Conservation (phyloP, 2,329 filamentous ascomycete species). For the Meredithiella fracta region DNA sequence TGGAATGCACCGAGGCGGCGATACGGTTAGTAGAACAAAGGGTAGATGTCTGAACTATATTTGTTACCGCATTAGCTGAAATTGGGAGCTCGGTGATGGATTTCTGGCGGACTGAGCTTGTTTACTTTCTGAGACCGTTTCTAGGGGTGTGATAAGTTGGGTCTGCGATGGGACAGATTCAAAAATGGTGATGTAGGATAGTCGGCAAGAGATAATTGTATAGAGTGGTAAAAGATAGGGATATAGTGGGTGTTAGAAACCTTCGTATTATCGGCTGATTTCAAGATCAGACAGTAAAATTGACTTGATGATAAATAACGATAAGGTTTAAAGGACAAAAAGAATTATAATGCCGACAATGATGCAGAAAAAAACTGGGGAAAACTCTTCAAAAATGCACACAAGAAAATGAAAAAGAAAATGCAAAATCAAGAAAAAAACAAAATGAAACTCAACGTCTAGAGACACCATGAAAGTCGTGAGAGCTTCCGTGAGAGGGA, state of each 20-base stretch:
- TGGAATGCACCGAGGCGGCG: background rate
- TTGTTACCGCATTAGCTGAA: background rate
- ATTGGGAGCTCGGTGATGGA: background rate
- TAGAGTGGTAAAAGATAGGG: background rate
- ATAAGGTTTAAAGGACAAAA: background rate
- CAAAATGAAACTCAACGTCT: constrained; percentile 2
- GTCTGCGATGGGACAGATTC: background rate
- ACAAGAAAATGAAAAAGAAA: constrained; percentile 8
- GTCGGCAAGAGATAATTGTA: background rate
- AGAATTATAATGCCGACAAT: constrained; percentile 6
- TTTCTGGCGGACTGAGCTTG: background rate
- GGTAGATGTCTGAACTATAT: background rate
- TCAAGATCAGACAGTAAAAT: background rate
- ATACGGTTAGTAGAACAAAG: background rate
- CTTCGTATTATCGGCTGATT: background rate
- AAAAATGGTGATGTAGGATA: background rate
- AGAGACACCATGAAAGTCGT: constrained; percentile 1
- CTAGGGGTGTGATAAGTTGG: constrained; percentile 1
- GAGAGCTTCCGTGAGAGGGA: background rate
- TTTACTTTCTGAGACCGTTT: constrained; percentile 5
- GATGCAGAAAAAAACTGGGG: background rate
- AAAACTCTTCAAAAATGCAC: constrained; percentile 11
- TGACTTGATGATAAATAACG: background rate
- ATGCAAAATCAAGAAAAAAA: constrained; percentile 6
- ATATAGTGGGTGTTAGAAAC: background rate